phyloP scores from a whole-genome alignment of 2,329 filamentous ascomycete species.

The Clarireedia hainanense region DNA sequence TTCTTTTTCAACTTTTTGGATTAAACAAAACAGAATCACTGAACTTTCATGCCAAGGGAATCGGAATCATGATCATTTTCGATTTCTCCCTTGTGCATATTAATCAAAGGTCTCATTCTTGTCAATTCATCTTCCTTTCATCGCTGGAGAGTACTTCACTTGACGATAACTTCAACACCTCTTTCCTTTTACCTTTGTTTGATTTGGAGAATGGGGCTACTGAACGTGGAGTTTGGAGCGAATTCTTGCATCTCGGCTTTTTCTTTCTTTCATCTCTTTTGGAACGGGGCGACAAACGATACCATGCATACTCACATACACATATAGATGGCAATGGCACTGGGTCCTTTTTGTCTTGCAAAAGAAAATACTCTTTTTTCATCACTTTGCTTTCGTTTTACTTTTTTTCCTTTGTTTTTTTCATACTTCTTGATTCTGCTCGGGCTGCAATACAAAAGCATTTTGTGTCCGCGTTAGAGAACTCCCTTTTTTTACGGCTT shows the following conservation, averaged over 20 bases:
- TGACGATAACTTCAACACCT: neutral
- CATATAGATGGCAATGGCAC: conserved; percentile 10
- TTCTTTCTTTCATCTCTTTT: neutral
- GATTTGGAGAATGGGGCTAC: neutral
- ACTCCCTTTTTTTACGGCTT: no score
- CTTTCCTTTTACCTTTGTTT: neutral
- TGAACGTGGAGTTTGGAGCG: neutral
- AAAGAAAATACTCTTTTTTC: neutral
- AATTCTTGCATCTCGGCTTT: neutral
- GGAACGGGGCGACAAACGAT: neutral
- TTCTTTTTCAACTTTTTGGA: conserved; percentile 2
- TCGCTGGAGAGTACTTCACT: neutral
- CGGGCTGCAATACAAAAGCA: no score
- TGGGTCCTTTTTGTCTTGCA: neutral
- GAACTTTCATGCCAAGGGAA: neutral
- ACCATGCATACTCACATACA: neutral
- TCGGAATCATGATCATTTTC: conserved; percentile 1
- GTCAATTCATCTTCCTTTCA: neutral
- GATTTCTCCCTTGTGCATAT: neutral
- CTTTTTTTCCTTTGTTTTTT: neutral
- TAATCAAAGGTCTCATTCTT: conserved; percentile 8
- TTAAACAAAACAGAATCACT: conserved; percentile 6
- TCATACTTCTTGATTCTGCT: no score
- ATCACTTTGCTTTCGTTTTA: neutral
- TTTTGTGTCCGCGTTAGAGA: no score